Conservation (phyloP, 306 rosid species). For the Benincasa hispida region DNA sequence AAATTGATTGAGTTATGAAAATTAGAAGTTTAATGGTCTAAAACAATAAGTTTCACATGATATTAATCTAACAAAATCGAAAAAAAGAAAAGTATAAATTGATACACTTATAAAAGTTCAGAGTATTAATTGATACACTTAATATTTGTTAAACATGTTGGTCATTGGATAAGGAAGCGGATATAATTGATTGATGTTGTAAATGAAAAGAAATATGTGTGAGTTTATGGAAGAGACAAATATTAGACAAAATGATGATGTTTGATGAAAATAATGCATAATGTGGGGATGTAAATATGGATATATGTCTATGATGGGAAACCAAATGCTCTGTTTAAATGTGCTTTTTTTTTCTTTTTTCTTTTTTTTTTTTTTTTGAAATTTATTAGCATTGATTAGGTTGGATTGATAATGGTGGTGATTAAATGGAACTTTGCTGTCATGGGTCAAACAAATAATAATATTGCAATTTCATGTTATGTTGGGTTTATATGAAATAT, state of each 20-base stretch:
- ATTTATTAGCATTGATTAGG: not conserved
- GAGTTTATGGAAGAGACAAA: not conserved
- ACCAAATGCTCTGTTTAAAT: not conserved
- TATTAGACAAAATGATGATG: not conserved
- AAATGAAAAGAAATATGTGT: not conserved
- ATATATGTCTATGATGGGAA: not conserved
- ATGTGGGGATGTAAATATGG: not conserved
- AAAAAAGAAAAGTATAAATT: too few relatives aligned
- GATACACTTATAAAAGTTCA: too few relatives aligned
- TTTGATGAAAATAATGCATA: not conserved
- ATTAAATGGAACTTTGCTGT: conserved; percentile 1
- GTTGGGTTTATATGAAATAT: not conserved
- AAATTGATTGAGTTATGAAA: too few relatives aligned
- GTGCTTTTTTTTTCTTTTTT: not conserved
- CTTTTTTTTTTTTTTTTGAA: not conserved
- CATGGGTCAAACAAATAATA: not conserved
- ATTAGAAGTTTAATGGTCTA: too few relatives aligned
- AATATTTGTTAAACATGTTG: not conserved
- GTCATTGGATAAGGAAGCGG: not conserved
- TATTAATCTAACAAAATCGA: too few relatives aligned
- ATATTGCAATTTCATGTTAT: not conserved
- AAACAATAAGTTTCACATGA: too few relatives aligned
- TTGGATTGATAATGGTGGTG: not conserved
- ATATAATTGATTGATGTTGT: not conserved
- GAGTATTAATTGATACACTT: too few relatives aligned